Base-by-base conservation (phyloP, 2,329 filamentous ascomycete genomes). In the Stenocarpella maydis region DNA sequence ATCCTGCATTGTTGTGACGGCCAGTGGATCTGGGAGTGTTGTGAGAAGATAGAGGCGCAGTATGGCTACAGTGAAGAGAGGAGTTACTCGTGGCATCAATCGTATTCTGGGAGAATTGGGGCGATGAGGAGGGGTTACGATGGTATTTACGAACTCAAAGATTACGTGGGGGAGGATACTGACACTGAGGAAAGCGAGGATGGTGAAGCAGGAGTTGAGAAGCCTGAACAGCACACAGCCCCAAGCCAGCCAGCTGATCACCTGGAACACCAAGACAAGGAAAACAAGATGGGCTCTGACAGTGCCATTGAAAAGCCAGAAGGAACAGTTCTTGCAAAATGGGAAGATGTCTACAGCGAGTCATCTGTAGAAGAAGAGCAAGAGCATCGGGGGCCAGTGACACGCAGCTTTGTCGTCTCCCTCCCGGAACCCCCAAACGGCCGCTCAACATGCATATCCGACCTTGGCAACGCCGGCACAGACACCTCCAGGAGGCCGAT, bases 21-120 rank as follows among this genome's bases (percentile, higher is more conserved):
- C 17, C 55, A 60, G 9, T 60, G 55, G 55, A 26, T 60, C 15
- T 60, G 55, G 55, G 55, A 60, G 26, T 60, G 55, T 17, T 60
- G 55, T 10, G 55, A 60, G 26, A 60, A 9, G 24, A 9, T 60
- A 45, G 55, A 60, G 24, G 55, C 55, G 21, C 55, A 60, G 26
- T 45, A 4, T 31, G 55, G 55, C 39, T 45, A 31, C 39, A 31
- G 10, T 8, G 55, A 60, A 21, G 10, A 60, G 2, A 60, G 55
- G 31, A 60, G 39, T 12, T 31, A 60, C 31, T 24, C 55, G 24
- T 60, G 55, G 55, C 24, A 60, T 45, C 34, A 39, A 2, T 26
- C 55, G 31, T 60, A 45, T 26, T 60, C 31, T 10, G 19, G 26
- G 4, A 31, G 19, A 9, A 45, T 60, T 10, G 26, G 5, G 21